These are phyloP conservation scores for Penicillium goetzii DNA, from an alignment of 495 filamentous ascomycete genomes.

Conservation along the genomic window DNA sequence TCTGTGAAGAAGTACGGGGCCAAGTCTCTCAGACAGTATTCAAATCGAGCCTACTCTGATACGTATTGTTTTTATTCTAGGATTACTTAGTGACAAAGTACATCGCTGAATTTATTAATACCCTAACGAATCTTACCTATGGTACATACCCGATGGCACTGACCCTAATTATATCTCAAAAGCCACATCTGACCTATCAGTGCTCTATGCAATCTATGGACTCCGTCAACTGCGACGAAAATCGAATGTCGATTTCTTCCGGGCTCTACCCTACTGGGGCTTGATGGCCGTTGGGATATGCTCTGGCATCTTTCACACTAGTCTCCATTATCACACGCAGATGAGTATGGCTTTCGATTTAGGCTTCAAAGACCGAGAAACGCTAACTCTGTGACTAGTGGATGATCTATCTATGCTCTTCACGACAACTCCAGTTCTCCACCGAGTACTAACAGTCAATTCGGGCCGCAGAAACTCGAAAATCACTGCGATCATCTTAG, in stretches of 20 bases:
- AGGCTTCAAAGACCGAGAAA: not conserved
- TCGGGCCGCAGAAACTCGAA: not conserved
- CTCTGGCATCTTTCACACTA: conserved; percentile 55
- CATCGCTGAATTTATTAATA: not conserved
- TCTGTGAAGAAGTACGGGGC: not conserved
- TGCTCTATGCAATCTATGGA: not conserved
- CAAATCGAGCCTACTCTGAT: too few relatives aligned
- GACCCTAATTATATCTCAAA: not conserved
- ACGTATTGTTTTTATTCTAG: not conserved
- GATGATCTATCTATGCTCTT: not conserved
- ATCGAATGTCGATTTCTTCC: conserved; percentile 20
- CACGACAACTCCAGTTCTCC: not conserved
- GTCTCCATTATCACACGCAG: conserved; percentile 9
- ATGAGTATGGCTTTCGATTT: not conserved
- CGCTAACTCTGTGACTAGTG: not conserved
- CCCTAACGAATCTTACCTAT: not conserved
- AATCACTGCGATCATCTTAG: not conserved
- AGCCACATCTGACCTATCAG: not conserved
- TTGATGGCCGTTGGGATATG: conserved; percentile 61
- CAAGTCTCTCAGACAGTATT: too few relatives aligned
- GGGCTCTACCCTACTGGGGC: conserved; percentile 50
- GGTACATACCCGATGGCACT: not conserved
- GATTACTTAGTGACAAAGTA: not conserved
- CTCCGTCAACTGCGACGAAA: not conserved
- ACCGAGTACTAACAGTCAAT: not conserved